Evolutionary conservation across 164 flowering plant genomes (phyloP).

Genomic region (Akebia trifoliata): DNA sequence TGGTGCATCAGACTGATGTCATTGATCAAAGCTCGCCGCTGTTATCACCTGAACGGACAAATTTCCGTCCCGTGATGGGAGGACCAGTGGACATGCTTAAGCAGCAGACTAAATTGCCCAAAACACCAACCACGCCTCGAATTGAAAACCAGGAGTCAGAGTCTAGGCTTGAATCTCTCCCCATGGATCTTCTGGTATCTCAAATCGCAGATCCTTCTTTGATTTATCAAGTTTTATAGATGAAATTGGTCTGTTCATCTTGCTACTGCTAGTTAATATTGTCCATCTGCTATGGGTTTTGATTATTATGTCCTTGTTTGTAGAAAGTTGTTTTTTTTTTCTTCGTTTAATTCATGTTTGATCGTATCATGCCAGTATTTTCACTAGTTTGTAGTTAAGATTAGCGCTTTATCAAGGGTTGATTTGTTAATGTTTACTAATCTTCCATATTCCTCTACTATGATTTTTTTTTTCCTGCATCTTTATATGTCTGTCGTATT

Average conservation of each 20-base stretch:
- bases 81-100: constrained; percentile 23
- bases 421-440: background rate
- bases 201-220: background rate
- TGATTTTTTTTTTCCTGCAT: too few relatives aligned
- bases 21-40: constrained; percentile 30
- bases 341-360: background rate
- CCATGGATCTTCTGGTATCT: constrained; percentile 82
- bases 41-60: constrained; percentile 45
- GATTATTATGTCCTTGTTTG: too few relatives aligned
- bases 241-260: too few relatives aligned
- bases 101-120: constrained; percentile 36
- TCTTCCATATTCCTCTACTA: background rate
- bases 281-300: too few relatives aligned
- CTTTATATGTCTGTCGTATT: too few relatives aligned
- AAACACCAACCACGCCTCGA: constrained; percentile 70
- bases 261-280: too few relatives aligned
- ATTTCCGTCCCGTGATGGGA: constrained; percentile 12
- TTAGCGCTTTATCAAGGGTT: background rate
- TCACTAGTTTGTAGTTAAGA: too few relatives aligned
- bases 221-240: background rate
- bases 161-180: constrained; percentile 91
- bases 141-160: constrained; percentile 39
- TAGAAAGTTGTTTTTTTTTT: too few relatives aligned
- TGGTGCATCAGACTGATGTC: constrained; percentile 17
- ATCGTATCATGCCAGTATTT: too few relatives aligned